Evolutionary conservation across 2,329 filamentous ascomycete species (phyloP).

Genomic region (Graphium sp.): DNA sequence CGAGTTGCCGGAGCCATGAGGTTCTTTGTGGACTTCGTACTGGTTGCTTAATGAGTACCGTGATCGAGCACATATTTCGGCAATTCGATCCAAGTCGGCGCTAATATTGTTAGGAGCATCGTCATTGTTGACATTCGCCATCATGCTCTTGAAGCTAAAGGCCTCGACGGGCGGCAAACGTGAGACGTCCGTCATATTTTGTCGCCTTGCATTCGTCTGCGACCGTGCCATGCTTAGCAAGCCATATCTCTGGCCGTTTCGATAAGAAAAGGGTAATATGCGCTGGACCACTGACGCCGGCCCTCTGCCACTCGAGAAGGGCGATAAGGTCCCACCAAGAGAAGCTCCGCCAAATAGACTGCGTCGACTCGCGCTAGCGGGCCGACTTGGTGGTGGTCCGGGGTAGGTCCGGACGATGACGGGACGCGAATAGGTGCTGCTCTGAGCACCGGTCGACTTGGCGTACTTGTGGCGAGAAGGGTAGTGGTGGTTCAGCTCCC

Average conservation of each 20-base stretch:
- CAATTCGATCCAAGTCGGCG: constrained; percentile 45
- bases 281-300: constrained; percentile 8
- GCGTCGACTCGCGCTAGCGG: constrained; percentile 12
- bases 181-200: not conserved
- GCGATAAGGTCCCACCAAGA: too few species aligned
- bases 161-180: constrained; percentile 41
- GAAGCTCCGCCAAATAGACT: too few species aligned
- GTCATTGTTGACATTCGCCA: constrained; percentile 34
- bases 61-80: constrained; percentile 49
- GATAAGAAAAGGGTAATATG: constrained; percentile 7
- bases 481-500: constrained; percentile 40
- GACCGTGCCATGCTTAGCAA: constrained; percentile 25
- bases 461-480: constrained; percentile 39
- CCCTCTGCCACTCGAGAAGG: constrained; percentile 5
- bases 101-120: constrained; percentile 27
- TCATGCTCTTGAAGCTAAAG: constrained; percentile 48
- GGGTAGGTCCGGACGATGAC: constrained; percentile 49
- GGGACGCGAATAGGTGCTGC: constrained; percentile 45
- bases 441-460: constrained; percentile 37
- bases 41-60: constrained; percentile 50
- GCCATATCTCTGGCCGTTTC: constrained; percentile 10
- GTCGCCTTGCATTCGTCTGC: constrained; percentile 16
- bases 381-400: constrained; percentile 20
- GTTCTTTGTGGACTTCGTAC: constrained; percentile 47
- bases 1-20: constrained; percentile 38